phyloP scores from a whole-genome alignment of 1,284 basidiomycete genomes.

The Wolfiporia cocos region DNA sequence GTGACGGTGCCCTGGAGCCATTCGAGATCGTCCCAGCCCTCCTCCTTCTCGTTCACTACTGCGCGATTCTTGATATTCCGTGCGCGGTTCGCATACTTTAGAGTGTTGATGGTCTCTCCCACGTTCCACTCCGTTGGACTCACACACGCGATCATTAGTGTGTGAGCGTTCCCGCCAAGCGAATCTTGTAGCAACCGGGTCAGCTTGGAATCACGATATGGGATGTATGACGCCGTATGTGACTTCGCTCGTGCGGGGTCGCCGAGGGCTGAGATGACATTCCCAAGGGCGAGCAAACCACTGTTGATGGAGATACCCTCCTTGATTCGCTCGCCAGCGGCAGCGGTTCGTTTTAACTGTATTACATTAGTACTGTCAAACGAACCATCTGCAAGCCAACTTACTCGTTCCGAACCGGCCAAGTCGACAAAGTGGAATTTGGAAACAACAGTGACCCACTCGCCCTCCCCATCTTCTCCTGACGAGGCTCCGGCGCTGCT shows the following conservation, averaged over 20 bases:
- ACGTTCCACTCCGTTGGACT: slow-evolving; percentile 95
- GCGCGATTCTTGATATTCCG: slow-evolving; percentile 96
- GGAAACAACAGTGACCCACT: slow-evolving; percentile 87
- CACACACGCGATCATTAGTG: slow-evolving; percentile 98
- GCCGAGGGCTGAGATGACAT: slow-evolving; percentile 97
- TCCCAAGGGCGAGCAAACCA: slow-evolving; percentile 92
- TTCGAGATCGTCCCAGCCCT: slow-evolving; percentile 98
- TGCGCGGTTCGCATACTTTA: slow-evolving; percentile 98
- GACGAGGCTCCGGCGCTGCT: slow-evolving; percentile 19
- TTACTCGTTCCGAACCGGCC: slow-evolving; percentile 90
- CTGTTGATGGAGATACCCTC: slow-evolving; percentile 98
- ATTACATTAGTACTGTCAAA: slow-evolving; percentile 10
- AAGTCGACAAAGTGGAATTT: slow-evolving; percentile 99
- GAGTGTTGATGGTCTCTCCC: slow-evolving; percentile 91
- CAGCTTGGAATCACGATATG: slow-evolving; percentile 97
- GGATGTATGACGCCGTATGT: slow-evolving; percentile 78
- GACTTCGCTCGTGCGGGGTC: slow-evolving; percentile 82
- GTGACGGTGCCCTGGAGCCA: slow-evolving; percentile 87
- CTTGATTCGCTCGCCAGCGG: slow-evolving; percentile 91
- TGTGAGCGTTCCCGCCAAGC: slow-evolving; percentile 96
- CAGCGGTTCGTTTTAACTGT: slow-evolving; percentile 88
- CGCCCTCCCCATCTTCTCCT: slow-evolving; percentile 60
- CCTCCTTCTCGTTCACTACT: slow-evolving; percentile 90
- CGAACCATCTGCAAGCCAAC: slow-evolving; percentile 27
- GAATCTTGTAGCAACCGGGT: slow-evolving; percentile 94